These are phyloP conservation scores for Thelephora ganbajun DNA, from an alignment of 768 basidiomycete species.

Conservation along the genomic window DNA sequence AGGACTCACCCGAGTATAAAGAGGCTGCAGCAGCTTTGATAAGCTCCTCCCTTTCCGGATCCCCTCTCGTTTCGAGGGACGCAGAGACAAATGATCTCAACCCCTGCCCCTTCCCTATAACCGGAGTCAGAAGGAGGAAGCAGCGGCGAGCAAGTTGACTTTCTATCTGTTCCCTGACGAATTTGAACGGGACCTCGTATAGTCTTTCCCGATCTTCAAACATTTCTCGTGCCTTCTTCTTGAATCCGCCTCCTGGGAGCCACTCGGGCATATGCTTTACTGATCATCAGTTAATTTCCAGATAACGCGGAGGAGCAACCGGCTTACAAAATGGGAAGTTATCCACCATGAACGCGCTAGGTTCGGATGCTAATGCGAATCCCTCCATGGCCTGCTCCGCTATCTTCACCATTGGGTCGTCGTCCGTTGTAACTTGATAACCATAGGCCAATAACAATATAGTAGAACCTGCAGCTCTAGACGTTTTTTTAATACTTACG, in stretches of 20 bases:
- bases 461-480: conserved; percentile 5
- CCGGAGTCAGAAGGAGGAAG: neutral
- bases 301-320: too few relatives aligned
- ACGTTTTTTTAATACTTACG: neutral
- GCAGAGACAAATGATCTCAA: conserved; percentile 6
- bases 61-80: conserved; percentile 10
- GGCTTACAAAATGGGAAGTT: conserved; percentile 5
- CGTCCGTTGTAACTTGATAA: conserved; percentile 6
- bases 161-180: conserved; percentile 36
- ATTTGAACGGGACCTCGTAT: conserved; percentile 31
- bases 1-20: conserved; percentile 16
- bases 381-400: conserved; percentile 24
- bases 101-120: neutral
- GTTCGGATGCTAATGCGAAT: conserved; percentile 20
- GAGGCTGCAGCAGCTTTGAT: conserved; percentile 45
- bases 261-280: conserved; percentile 22
- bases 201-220: conserved; percentile 14
- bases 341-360: conserved; percentile 17
- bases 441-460: conserved; percentile 8
- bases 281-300: too few relatives aligned
- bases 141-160: neutral
- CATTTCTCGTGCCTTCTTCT: conserved; percentile 13
- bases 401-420: conserved; percentile 16
- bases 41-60: conserved; percentile 32
- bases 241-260: conserved; percentile 21